A percentile compares a stretch with the other conserved stretches of the same genome.
Conservation (phyloP, 2,329 filamentous ascomycete species). For the Pleoardoris graminearum region DNA sequence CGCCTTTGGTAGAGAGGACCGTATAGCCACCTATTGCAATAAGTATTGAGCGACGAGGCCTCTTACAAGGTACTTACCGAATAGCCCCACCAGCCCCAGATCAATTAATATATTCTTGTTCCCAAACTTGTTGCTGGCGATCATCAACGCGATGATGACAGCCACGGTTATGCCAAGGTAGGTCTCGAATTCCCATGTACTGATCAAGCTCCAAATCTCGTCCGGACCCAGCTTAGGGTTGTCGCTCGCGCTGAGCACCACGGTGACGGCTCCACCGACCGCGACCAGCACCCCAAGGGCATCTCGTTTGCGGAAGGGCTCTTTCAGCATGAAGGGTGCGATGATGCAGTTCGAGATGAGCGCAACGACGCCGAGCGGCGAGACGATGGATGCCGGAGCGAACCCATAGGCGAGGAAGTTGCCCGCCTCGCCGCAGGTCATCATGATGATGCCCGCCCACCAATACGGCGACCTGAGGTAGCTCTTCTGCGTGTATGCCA, state of each 20-base stretch:
- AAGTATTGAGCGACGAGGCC: constrained; percentile 14
- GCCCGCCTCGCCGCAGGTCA: constrained; percentile 79
- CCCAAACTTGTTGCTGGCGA: constrained; percentile 82
- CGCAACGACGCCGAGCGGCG: constrained; percentile 93
- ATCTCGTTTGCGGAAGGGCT: constrained; percentile 82
- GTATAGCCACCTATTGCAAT: constrained; percentile 76
- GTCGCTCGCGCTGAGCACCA: constrained; percentile 87
- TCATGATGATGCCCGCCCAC: constrained; percentile 96
- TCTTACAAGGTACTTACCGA: constrained; percentile 63
- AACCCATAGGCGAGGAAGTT: constrained; percentile 98
- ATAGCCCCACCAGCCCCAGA: constrained; percentile 87
- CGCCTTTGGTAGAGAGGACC: constrained; percentile 93
- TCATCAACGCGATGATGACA: constrained; percentile 77
- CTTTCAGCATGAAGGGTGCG: constrained; percentile 90
- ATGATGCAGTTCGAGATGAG: constrained; percentile 96
- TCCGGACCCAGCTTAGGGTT: constrained; percentile 90
- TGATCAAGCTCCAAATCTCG: constrained; percentile 88
- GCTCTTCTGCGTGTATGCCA: constrained; percentile 59
- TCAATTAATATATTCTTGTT: constrained; percentile 86
- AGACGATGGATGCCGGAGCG: constrained; percentile 95
- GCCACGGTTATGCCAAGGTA: constrained; percentile 78
- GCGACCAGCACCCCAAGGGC: constrained; percentile 87
- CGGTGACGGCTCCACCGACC: constrained; percentile 83
- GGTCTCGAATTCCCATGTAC: constrained; percentile 83
- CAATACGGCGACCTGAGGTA: constrained; percentile 93